Base-by-base conservation (phyloP, 805 yeast species). In the Lachancea sp. region DNA sequence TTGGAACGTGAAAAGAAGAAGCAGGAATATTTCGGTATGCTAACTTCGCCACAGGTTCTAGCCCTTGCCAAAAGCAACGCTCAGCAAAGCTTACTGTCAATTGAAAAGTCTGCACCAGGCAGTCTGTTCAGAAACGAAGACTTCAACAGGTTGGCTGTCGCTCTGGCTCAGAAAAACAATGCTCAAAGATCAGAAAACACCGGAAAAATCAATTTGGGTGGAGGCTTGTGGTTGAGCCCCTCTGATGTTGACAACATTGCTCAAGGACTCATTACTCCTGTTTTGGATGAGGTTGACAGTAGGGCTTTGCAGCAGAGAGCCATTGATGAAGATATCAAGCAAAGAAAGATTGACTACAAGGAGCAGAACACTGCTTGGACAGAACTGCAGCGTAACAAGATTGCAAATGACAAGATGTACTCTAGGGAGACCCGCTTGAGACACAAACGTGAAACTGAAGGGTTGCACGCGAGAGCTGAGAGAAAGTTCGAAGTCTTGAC, bases 191-290 rank as follows among this genome's bases (percentile, higher is more conserved):
- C 69, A 50, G 60, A 55, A 41, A 79, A 81, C 51, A 27, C 38
- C 30, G 46, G 38, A 38, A 77, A 81, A 62, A 70, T 88, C 55
- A 74, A 87, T 58, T 67, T 91, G 50, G 99, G 99, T 49, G 96
- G 95, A 50, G 98, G 97, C 2, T 72, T 86, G 47, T 77, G 74
- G 57, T 78, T 91, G 75, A 72, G 85, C 33, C 83, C 75, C 48
- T 75, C 71, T 17, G 96, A 90, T 57, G 77, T 93, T 49, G 83
- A 86, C 51, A 74, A 74, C 42, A 77, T 91, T 69, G 98, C 99
- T 17, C 69, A 79, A 49, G 74, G 80, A 38, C 72, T 85, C 58
- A 95, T 93, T 47, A 73, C 77, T 53, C 99, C 99, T 8, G 89
- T 91, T 4, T 70, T 91, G 57, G 73, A 71, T 33, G 90, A 87